Conservation (phyloP, 169 alveolate genomes). For the Eimeria sp. region DNA sequence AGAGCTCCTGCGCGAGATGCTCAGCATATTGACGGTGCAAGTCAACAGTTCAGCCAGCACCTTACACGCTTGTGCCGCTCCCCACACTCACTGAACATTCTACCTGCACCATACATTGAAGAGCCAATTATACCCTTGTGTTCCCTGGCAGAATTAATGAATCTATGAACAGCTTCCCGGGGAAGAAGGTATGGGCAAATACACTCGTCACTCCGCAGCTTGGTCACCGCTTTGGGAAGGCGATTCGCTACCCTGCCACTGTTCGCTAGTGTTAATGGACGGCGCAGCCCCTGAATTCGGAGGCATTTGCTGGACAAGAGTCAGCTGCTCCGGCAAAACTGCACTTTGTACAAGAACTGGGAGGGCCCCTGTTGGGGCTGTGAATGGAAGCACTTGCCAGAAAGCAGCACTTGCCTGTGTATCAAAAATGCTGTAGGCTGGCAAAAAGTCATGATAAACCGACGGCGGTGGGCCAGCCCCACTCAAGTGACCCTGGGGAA, state of each 20-base stretch:
- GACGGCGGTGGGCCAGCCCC: neutral
- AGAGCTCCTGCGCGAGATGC: neutral
- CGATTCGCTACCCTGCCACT: neutral
- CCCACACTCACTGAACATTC: neutral
- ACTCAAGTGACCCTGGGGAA: neutral
- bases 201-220: neutral
- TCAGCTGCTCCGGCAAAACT: neutral
- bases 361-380: neutral
- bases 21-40: neutral
- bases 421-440: neutral
- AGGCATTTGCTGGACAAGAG: neutral
- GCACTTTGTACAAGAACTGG: neutral
- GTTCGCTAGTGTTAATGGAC: neutral
- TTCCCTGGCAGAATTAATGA: neutral
- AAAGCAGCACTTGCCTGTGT: neutral
- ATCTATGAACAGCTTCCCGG: neutral
- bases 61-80: neutral
- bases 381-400: neutral
- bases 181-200: neutral
- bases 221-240: neutral
- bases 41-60: neutral
- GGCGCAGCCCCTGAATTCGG: neutral
- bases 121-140: neutral
- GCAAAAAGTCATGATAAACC: neutral
- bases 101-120: neutral